These are phyloP conservation scores for Pseudisothecium myosuroides DNA, from an alignment of 225 moss, liverwort and hornwort genomes.

Conservation along the genomic window DNA sequence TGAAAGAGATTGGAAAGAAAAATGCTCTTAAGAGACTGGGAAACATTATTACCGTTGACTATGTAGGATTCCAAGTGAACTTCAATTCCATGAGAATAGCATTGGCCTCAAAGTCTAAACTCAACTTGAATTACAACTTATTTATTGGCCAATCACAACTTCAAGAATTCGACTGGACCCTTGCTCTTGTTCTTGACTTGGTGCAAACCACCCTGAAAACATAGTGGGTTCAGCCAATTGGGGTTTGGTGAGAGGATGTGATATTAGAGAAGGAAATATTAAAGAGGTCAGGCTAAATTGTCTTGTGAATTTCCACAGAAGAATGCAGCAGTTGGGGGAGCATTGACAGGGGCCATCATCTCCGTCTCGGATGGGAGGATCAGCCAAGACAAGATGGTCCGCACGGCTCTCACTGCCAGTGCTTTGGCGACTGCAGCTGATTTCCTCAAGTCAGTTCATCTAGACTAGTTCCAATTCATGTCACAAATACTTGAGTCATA, in stretches of 20 bases:
- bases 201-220: background rate
- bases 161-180: background rate
- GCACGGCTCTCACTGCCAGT: slow-evolving; percentile 41
- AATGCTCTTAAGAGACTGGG: background rate
- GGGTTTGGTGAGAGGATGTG: background rate
- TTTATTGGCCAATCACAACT: too few species aligned
- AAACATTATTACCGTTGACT: background rate
- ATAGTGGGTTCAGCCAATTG: too few species aligned
- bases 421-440: slow-evolving; percentile 41
- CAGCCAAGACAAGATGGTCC: slow-evolving; percentile 46
- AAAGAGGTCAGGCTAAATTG: background rate
- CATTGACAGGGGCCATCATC: slow-evolving; percentile 26
- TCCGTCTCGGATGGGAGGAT: slow-evolving; percentile 23
- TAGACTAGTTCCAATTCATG: background rate
- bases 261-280: background rate
- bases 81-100: too few species aligned
- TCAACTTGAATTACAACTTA: background rate
- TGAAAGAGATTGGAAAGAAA: background rate
- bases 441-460: slow-evolving; percentile 22
- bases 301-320: slow-evolving; percentile 9
- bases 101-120: background rate
- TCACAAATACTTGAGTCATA: background rate
- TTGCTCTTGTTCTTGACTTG: too few species aligned
- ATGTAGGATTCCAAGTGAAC: background rate
- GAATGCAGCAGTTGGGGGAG: slow-evolving; percentile 45